Conservation (phyloP, 495 filamentous ascomycete species). For the Trichoderma orchidacearum region DNA sequence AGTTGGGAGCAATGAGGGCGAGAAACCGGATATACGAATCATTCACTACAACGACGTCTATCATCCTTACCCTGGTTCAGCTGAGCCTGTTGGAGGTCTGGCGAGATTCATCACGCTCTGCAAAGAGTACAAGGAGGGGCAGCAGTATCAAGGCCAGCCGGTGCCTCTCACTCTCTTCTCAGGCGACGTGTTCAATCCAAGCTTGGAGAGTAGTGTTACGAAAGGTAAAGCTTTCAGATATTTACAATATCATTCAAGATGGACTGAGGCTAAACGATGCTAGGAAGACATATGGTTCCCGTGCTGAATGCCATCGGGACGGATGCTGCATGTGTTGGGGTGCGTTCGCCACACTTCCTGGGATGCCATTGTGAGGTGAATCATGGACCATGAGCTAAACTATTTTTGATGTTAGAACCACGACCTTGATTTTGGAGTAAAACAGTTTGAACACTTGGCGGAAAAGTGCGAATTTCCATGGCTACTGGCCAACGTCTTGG, state of each 20-base stretch:
- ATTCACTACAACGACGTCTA: slow-evolving; percentile 91
- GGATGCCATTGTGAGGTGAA: background rate
- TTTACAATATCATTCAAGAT: background rate
- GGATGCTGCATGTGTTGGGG: slow-evolving; percentile 65
- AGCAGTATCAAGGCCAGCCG: slow-evolving; percentile 45
- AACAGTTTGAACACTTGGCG: slow-evolving; percentile 59
- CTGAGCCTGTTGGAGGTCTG: slow-evolving; percentile 68
- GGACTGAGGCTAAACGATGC: background rate
- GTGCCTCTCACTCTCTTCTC: slow-evolving; percentile 71
- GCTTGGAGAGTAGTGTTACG: slow-evolving; percentile 71
- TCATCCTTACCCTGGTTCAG: slow-evolving; percentile 62
- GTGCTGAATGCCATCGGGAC: slow-evolving; percentile 68
- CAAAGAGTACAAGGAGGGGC: slow-evolving; percentile 53
- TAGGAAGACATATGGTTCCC: slow-evolving; percentile 70
- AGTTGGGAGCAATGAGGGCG: background rate
- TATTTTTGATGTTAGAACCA: slow-evolving; percentile 43
- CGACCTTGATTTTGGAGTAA: slow-evolving; percentile 86
- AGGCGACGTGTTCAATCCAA: slow-evolving; percentile 86
- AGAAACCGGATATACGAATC: slow-evolving; percentile 53
- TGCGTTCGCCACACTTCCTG: slow-evolving; percentile 23
- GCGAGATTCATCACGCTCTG: slow-evolving; percentile 67
- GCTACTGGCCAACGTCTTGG: slow-evolving; percentile 75
- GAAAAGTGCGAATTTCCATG: slow-evolving; percentile 73
- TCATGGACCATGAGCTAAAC: background rate
- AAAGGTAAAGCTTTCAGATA: slow-evolving; percentile 41